A percentile compares a stretch with the other conserved stretches of the same genome.
These are phyloP conservation scores for Platanthera zijinensis DNA, from an alignment of 106 monocot genomes.

Conservation along the genomic window DNA sequence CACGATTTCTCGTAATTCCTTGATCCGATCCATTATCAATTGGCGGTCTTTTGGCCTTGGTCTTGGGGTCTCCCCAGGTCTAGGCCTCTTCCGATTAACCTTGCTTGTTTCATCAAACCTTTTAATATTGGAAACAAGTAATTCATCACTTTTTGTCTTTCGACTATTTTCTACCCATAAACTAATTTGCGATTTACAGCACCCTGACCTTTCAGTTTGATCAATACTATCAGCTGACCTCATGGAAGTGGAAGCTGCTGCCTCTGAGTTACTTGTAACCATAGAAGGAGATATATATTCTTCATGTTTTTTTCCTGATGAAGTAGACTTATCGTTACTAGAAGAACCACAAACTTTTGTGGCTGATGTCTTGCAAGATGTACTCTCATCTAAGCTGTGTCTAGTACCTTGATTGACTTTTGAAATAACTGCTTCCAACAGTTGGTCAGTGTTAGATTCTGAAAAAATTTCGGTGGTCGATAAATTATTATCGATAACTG, in stretches of 20 bases:
- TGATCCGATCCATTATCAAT: slow-evolving; percentile 92
- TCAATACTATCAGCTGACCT: slow-evolving; percentile 27
- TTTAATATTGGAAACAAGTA: slow-evolving; percentile 17
- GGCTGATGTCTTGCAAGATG: neutral
- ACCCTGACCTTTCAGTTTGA: slow-evolving; percentile 24
- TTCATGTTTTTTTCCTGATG: slow-evolving; percentile 3
- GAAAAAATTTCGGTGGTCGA: slow-evolving; percentile 34
- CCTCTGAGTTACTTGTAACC: slow-evolving; percentile 20
- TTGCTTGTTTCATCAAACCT: slow-evolving; percentile 42
- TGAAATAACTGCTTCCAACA: slow-evolving; percentile 16
- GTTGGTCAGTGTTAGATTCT: slow-evolving; percentile 40
- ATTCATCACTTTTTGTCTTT: slow-evolving; percentile 26
- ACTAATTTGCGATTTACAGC: slow-evolving; percentile 53
- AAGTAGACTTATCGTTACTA: slow-evolving; percentile 9
- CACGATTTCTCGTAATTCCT: slow-evolving; percentile 90
- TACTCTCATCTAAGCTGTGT: slow-evolving; percentile 2
- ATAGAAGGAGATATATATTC: slow-evolving; percentile 10
- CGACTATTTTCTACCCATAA: slow-evolving; percentile 61
- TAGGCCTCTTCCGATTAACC: slow-evolving; percentile 49
- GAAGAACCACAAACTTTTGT: slow-evolving; percentile 1
- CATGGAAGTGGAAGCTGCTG: slow-evolving; percentile 14
- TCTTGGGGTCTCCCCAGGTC: slow-evolving; percentile 73
- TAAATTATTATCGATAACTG: slow-evolving; percentile 17
- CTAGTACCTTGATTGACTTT: neutral
- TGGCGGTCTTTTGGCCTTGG: slow-evolving; percentile 97